Base-by-base conservation (phyloP, 305 asterid genomes). In the Fraxinus greggii region DNA sequence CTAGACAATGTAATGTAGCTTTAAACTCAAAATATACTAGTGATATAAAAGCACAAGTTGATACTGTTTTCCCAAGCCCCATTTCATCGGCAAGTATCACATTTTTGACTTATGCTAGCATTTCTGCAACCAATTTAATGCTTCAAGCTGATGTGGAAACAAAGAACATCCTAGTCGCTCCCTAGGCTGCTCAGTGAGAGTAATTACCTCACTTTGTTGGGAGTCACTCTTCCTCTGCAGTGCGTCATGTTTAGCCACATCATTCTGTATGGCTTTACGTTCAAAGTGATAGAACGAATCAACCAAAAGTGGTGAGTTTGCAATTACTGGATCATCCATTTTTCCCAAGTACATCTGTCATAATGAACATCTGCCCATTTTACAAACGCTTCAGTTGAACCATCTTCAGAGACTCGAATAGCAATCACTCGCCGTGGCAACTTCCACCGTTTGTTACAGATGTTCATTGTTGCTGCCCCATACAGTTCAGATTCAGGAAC, bases 61-160 rank as follows among this genome's bases (percentile, higher is more conserved):
- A 96, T 59, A 96, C 90, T 0, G 98, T 96, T 86, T 96, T 96
- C 72, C 99, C 99, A 78, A 96, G 95, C 81, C 99, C 99, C 99
- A 96, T 96, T 88, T 96, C 99, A 84, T 96, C 99, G 77, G 98
- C 99, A 83, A 95, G 97, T 83, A 94, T 95, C 79, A 95, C 99
- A 74, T 94, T 94, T 94, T 92, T 74, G 97, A 91, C 85, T 85
- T 94, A 80, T 88, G 88, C 98, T 98, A 94, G 85, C 98, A 91
- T 83, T 89, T 94, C 35, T 97, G 97, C 89, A 96, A 89, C 99
- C 99, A 96, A 88, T 96, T 96, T 85, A 96, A 84, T 17, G 99
- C 99, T 89, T 94, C 99, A 82, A 94, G 86, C 90, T 96, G 99
- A 88, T 94, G 99, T 12, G 99, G 98, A 87, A 92, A 96, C 83